Evolutionary conservation across 179 eudicot species (phyloP).

Genomic region (Amaranthus tricolor): DNA sequence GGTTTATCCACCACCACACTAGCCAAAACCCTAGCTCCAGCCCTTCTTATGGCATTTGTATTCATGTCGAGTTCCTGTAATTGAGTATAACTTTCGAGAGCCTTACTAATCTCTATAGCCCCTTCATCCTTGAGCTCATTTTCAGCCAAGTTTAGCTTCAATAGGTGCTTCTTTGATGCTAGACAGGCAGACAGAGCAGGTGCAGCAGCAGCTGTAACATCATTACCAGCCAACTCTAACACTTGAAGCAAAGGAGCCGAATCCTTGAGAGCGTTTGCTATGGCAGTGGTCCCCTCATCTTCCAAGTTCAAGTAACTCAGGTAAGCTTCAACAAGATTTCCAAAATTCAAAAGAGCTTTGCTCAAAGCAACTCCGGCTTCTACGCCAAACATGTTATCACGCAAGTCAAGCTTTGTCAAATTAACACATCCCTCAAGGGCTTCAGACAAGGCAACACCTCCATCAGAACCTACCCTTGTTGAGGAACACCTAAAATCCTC

Average conservation of each 20-base stretch:
- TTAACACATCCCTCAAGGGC: conserved; percentile 44
- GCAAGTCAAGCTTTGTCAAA: conserved; percentile 58
- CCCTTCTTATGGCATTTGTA: conserved; percentile 46
- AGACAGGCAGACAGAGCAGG: conserved; percentile 46
- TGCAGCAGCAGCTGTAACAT: conserved; percentile 49
- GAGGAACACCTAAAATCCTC: conserved; percentile 73
- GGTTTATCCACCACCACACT: conserved; percentile 44
- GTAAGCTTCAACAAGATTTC: conserved; percentile 46
- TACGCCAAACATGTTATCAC: conserved; percentile 75
- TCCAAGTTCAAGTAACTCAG: conserved; percentile 62
- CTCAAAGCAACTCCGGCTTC: conserved; percentile 56
- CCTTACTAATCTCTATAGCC: conserved; percentile 44
- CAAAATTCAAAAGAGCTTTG: conserved; percentile 39
- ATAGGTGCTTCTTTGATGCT: conserved; percentile 33
- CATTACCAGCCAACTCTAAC: conserved; percentile 72
- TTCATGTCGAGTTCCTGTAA: conserved; percentile 59
- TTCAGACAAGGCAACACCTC: conserved; percentile 55
- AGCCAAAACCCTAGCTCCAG: conserved; percentile 56
- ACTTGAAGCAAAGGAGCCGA: conserved; percentile 54
- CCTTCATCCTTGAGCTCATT: conserved; percentile 71
- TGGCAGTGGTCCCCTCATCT: conserved; percentile 52
- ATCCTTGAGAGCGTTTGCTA: conserved; percentile 48
- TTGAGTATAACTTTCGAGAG: conserved; percentile 39
- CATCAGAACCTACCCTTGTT: conserved; percentile 59
- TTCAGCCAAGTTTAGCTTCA: conserved; percentile 51